These are phyloP conservation scores for Dendrocalamus sinicus DNA, from an alignment of 176 grass and related monocot genomes.

Conservation along the genomic window DNA sequence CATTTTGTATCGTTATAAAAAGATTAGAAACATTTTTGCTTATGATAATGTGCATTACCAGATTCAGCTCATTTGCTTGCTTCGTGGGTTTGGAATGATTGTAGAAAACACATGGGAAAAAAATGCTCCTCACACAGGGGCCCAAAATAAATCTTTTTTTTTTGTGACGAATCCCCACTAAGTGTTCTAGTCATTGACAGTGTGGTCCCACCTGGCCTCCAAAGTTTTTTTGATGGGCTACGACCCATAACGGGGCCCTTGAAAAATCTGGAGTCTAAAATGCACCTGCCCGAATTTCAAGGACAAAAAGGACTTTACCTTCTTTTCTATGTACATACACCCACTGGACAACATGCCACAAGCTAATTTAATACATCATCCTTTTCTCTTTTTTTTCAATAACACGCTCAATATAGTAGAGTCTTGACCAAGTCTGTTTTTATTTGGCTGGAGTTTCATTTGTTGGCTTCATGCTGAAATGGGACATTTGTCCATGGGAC, in stretches of 20 bases:
- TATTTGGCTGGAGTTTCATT: background rate
- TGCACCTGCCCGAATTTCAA: background rate
- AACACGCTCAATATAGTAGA: background rate
- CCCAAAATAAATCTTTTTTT: background rate
- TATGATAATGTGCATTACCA: background rate
- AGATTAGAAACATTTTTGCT: background rate
- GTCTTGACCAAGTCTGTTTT: background rate
- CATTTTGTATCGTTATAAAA: background rate
- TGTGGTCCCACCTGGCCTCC: background rate
- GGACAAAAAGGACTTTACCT: background rate
- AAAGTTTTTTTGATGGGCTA: constrained; percentile 3
- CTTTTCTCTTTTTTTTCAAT: background rate
- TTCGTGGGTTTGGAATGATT: background rate
- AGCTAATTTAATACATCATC: background rate
- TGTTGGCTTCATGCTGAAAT: background rate
- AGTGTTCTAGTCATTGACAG: constrained; percentile 15
- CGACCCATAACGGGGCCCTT: background rate
- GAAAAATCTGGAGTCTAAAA: background rate
- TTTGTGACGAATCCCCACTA: background rate
- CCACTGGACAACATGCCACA: background rate
- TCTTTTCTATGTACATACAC: background rate
- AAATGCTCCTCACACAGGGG: background rate
- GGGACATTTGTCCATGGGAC: background rate
- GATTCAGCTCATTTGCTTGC: background rate
- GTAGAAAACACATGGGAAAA: background rate